Evolutionary conservation across 2,329 filamentous ascomycete genomes (phyloP), one percentile per base, ranked within the genome.

Genomic region (Fusarium camptoceras): DNA sequence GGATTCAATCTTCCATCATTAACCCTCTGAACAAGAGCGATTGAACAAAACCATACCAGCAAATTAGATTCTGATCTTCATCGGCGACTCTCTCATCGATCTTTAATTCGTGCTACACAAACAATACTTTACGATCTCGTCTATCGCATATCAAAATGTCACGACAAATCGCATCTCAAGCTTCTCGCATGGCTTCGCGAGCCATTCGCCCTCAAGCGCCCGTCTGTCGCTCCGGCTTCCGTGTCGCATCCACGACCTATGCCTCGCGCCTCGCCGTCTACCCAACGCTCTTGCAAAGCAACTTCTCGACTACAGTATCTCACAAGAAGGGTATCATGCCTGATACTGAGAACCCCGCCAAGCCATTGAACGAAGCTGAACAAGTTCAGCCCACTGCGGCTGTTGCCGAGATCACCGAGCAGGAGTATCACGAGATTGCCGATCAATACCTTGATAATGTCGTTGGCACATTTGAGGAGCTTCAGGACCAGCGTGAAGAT

Each of bases 401-500:
- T 59, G 78, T 92, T 1, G 89, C 90, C 3, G 85, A 92, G 50
- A 84, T 98, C 66, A 87, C 88, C 3, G 88, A 91, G 5, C 83
- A 85, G 27, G 83, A 94, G 76, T 98, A 97, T 79, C 91, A 97
- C 77, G 86, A 92, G 59, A 84, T 92, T 30, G 89, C 94, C 28
- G 93, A 98, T 76, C 80, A 85, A 51, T 97, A 92, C 79, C 85
- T 98, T 74, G 85, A 90, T 8, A 76, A 73, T 11, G 79, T 90
- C 4, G 76, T 89, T 15, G 77, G 74, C 55, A 85, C 83, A 57
- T 84, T 97, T 43, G 96, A 99, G 82, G 86, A 88, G 64, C 80
- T 92, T 30, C 89, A 93, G 74, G 96, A 98, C 76, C 82, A 86
- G 31, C 82, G 87, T 10, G 89, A 92, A 11, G 92, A 94, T 56